Percentiles rank a stretch among this genome's conserved stretches.
These are phyloP conservation scores for Alliaria petiolata DNA, from an alignment of 345 rosid genomes.

Conservation along the genomic window DNA sequence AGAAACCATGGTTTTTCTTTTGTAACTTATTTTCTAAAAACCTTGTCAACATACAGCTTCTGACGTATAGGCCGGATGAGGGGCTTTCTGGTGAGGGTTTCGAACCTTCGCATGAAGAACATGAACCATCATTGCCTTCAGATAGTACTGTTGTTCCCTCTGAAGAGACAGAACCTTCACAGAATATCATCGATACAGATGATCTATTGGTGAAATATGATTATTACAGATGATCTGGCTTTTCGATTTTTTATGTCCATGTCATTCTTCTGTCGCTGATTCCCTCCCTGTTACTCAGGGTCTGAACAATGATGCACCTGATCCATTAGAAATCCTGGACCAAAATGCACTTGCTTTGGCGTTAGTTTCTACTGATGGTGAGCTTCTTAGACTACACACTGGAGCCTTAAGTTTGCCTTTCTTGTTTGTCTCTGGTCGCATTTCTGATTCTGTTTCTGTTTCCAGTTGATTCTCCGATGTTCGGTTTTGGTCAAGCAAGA, in stretches of 20 bases:
- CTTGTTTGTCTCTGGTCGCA: neutral
- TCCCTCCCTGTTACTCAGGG: slow-evolving; percentile 45
- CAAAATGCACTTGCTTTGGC: slow-evolving; percentile 80
- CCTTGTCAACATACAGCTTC: slow-evolving; percentile 47
- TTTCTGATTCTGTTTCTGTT: slow-evolving; percentile 14
- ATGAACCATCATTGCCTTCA: slow-evolving; percentile 47
- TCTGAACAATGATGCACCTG: slow-evolving; percentile 38
- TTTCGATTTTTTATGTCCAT: neutral
- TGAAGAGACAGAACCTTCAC: slow-evolving; percentile 49
- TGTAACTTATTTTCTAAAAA: neutral
- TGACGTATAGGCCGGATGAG: slow-evolving; percentile 77
- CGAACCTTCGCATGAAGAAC: too few species aligned
- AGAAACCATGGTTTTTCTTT: neutral
- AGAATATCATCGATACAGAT: slow-evolving; percentile 55
- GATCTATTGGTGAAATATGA: slow-evolving; percentile 70
- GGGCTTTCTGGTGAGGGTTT: slow-evolving; percentile 40
- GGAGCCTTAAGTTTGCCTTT: neutral
- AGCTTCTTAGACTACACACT: slow-evolving; percentile 23
- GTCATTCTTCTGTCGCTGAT: neutral
- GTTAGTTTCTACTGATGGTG: slow-evolving; percentile 55
- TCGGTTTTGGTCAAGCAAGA: slow-evolving; percentile 45
- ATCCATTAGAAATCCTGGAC: slow-evolving; percentile 66
- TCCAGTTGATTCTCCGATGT: slow-evolving; percentile 47
- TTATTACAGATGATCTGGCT: neutral
- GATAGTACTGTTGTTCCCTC: slow-evolving; percentile 40